Conservation (phyloP, 257 asterid species). For the Solanum habrochaites region DNA sequence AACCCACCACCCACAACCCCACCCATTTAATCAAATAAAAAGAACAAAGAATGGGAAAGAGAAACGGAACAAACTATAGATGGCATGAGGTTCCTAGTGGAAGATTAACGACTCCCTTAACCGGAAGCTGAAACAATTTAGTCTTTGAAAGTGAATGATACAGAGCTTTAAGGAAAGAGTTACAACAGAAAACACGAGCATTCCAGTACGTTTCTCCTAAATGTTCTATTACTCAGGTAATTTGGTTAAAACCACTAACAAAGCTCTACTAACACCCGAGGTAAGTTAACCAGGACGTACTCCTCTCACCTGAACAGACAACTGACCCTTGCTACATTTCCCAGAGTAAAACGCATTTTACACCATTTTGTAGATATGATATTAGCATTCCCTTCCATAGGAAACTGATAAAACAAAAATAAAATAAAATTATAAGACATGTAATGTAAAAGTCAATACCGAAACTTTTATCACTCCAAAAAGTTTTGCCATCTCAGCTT, state of each 20-base stretch:
- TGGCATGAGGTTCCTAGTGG: not conserved
- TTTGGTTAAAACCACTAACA: not conserved
- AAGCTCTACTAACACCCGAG: not conserved
- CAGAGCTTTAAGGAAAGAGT: not conserved
- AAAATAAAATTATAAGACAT: conserved; percentile 1
- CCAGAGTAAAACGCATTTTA: not conserved
- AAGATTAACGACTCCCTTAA: not conserved
- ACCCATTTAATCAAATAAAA: not conserved
- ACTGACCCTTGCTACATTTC: not conserved
- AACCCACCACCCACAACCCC: not conserved
- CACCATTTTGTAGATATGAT: not conserved
- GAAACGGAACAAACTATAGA: not conserved
- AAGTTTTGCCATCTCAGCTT: conserved; percentile 23
- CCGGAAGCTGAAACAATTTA: not conserved
- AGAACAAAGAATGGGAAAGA: not conserved
- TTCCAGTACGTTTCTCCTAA: not conserved
- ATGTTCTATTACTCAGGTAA: not conserved
- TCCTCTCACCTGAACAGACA: not conserved
- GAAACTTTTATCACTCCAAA: conserved; percentile 18
- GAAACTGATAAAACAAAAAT: not conserved
- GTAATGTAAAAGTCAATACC: conserved; percentile 43
- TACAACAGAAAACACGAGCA: not conserved
- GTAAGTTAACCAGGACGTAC: not conserved
- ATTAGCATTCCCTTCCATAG: not conserved
- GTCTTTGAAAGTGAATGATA: not conserved